Base-by-base conservation (phyloP, 495 filamentous ascomycete species). In the Aspergillus nidulans region DNA sequence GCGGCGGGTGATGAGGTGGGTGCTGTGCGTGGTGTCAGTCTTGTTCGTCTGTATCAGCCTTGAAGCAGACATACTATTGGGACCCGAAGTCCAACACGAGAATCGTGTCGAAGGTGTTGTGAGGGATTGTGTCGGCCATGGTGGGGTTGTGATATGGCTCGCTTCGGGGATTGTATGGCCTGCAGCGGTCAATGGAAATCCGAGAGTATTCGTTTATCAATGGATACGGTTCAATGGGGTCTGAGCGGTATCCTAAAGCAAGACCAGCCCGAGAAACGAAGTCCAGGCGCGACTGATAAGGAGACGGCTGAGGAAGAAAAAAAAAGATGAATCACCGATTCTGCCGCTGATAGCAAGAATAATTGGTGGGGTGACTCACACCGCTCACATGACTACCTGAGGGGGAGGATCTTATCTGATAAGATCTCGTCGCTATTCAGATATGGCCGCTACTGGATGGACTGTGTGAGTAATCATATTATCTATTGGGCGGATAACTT, bases 51-150 rank as follows among this genome's bases (percentile, higher is more conserved):
- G 2, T 15, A 19, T 6, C 20, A 9, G n/a, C 13, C 1, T 13
- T 49, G 7, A 18, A 13, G 19, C 2, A 0, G n/a, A 49, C 61
- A 48, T 58, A 63, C 53, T 61, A 65, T 61, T 71, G 60, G n/a
- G 64, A 83, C 39, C 85, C 85, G 60, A 86, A 86, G 67, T 88
- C 84, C 53, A 88, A 73, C 50, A 82, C 76, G 53, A 88, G 71
- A 59, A 87, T 80, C 43, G 84, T 88, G 66, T 87, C 82, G 68
- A 83, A 86, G 63, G 75, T 68, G 53, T 80, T 70, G 65, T 82
- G 77, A 44, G 81, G 81, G 45, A 61, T 59, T 40, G 56, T 56
- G 40, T 60, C 58, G n/a, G 63, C 60, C 63, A 65, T 65, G 49
- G 32, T 55, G 62, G 52, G 44, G 50, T 42, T 50, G 26, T 20